Evolutionary conservation across 164 flowering plant genomes (phyloP), one percentile per base, ranked within the genome.

Genomic region (Cinnamomum chago): DNA sequence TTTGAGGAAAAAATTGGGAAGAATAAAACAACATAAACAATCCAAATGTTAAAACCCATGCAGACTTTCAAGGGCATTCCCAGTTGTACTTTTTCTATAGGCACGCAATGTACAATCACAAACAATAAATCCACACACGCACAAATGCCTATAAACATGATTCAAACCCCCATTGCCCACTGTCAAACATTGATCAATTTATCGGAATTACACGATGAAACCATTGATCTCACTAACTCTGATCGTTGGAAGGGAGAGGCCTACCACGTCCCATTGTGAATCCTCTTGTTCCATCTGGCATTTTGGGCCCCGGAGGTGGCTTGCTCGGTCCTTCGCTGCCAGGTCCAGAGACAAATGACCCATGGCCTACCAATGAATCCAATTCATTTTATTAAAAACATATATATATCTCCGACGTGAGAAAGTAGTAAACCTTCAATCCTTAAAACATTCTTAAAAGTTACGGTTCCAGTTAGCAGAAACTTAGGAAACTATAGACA

Each of bases 211-310:
- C 58, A 52, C 58, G 15, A 7, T 52, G 17, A 20, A 55, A 20
- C 60, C 2, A 55, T 4, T 55, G 60, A 55, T 14, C 20, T 55
- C n/a, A 15, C 60, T 55, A 55, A 55, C n/a, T 55, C 1, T 23
- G 72, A 24, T 68, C 81, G 73, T 65, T 82, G 74, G 86, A 18
- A 0, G 62, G 65, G 2, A 76, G 83, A 76, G 93, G 88, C 47
- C 89, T 86, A 58, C 98, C 98, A 47, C 98, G 94, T 18, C 98
- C 98, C 90, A 90, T 80, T 2, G 97, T 80, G 79, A 93, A 93
- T 70, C 98, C 97, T 69, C 91, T 81, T 6, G 96, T 90, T 70
- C 98, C 98, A 81, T 94, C 97, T 14, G 97, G 98, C 97, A 94
- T 94, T 84, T 76, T 89, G 28, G 98, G 98, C 25, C 94, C 93